Evolutionary conservation across 139 green algal species (phyloP), one percentile per base, ranked within the genome.

Genomic region (Haematococcus lacustris): DNA sequence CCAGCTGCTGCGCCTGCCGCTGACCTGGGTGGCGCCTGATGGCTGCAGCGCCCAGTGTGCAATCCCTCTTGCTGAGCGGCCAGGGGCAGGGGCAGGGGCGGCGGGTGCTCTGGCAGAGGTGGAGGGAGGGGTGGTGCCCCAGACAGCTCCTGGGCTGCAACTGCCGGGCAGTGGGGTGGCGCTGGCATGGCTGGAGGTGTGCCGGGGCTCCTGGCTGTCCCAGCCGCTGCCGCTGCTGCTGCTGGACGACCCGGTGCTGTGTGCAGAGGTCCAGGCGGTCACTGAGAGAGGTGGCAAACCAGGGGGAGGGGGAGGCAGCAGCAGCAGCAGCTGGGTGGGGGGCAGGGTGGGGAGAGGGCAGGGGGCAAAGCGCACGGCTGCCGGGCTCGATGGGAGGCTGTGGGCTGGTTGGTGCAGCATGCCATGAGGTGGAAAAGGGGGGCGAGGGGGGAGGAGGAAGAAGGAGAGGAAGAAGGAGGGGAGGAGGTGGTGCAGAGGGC

Each of bases 131-230:
- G 53, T 4, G 28, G 53, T 64, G 9, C n/a, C n/a, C n/a, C n/a
- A n/a, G n/a, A 17, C 43, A 53, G 30, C 40, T 34, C 38, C 23
- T 5, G n/a, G 5, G 28, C 34, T 66, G 61, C 63, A 13, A 39
- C n/a, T 78, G 66, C 3, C 50, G 6, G 51, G 17, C 66, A 71
- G 69, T 53, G 77, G 75, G 37, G 60, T 83, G 59, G 39, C 78
- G 32, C n/a, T n/a, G n/a, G n/a, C n/a, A n/a, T 82, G 78, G 76
- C 67, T 87, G 47, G 83, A 89, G 75, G 60, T 79, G 13, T 37
- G 59, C 0, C 62, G 74, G 17, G 79, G 77, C 3, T 74, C 82
- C 7, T 83, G 63, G 65, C 71, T 84, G 6, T 75, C 60, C 41
- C 30, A 61, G 64, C 32, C 76, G 1, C 70, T 71, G n/a, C 78